phyloP scores from a whole-genome alignment of 208 protist genomes.

The Trichomonas gallinae region DNA sequence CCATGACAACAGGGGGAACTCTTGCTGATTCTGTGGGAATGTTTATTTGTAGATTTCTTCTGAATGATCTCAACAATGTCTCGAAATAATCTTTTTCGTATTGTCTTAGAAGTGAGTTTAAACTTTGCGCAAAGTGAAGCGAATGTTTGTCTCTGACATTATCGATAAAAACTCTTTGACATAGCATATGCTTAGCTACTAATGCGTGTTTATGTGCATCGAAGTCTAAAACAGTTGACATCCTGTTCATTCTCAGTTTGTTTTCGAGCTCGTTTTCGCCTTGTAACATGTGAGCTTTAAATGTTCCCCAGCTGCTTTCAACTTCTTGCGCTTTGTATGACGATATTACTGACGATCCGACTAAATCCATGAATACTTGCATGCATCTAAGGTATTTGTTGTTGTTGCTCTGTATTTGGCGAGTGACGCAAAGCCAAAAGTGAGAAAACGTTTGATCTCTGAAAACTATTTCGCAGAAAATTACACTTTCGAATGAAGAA shows the following conservation, averaged over 20 bases:
- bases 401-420: not conserved
- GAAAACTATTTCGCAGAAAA: not conserved
- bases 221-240: not conserved
- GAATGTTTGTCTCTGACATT: not conserved
- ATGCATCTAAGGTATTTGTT: not conserved
- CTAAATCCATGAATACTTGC: not conserved
- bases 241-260: not conserved
- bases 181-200: not conserved
- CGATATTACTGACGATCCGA: not conserved
- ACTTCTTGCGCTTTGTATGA: not conserved
- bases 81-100: not conserved
- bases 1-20: not conserved
- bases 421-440: not conserved
- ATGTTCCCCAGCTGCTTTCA: not conserved
- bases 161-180: not conserved
- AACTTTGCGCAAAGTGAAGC: not conserved
- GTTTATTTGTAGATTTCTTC: not conserved
- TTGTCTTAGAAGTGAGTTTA: not conserved
- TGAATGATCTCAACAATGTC: not conserved
- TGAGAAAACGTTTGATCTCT: not conserved
- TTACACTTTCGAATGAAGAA: not conserved
- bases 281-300: not conserved
- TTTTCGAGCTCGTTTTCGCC: not conserved
- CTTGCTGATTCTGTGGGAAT: not conserved
- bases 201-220: not conserved